phyloP scores from a whole-genome alignment of 306 rosid species.

The Medicago arabica region DNA sequence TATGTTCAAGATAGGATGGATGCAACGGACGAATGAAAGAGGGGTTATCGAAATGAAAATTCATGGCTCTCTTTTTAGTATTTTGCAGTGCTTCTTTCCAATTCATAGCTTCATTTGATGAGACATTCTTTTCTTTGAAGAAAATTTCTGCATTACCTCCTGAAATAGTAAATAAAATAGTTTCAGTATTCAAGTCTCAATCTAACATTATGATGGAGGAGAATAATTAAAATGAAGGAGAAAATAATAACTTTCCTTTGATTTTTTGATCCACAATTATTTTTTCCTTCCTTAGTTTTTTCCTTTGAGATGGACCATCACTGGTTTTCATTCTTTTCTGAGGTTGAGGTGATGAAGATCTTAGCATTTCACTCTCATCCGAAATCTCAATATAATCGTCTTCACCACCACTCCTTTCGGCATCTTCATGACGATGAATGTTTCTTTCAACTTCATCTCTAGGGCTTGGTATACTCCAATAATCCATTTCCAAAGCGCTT shows the following conservation, averaged over 20 bases:
- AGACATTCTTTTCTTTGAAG: not conserved
- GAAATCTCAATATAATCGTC: not conserved
- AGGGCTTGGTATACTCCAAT: not conserved
- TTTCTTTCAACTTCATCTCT: not conserved
- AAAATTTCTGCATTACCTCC: not conserved
- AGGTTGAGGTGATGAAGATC: not conserved
- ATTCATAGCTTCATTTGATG: not conserved
- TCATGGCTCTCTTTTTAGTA: not conserved
- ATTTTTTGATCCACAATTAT: not conserved
- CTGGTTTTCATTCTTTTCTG: not conserved
- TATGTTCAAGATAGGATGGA: not conserved
- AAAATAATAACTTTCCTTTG: not conserved
- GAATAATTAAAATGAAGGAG: not conserved
- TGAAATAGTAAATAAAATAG: not conserved
- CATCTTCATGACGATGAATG: not conserved
- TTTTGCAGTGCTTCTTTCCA: not conserved
- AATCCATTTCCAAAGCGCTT: conserved; percentile 30
- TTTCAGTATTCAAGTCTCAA: not conserved
- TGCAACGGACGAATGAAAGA: not conserved
- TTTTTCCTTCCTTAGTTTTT: not conserved
- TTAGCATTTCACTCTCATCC: not conserved
- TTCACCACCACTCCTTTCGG: not conserved
- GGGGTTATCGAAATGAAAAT: not conserved
- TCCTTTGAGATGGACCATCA: not conserved
- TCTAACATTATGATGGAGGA: not conserved